Evolutionary conservation across 305 asterid species (phyloP).

Genomic region (Andrographis paniculata): DNA sequence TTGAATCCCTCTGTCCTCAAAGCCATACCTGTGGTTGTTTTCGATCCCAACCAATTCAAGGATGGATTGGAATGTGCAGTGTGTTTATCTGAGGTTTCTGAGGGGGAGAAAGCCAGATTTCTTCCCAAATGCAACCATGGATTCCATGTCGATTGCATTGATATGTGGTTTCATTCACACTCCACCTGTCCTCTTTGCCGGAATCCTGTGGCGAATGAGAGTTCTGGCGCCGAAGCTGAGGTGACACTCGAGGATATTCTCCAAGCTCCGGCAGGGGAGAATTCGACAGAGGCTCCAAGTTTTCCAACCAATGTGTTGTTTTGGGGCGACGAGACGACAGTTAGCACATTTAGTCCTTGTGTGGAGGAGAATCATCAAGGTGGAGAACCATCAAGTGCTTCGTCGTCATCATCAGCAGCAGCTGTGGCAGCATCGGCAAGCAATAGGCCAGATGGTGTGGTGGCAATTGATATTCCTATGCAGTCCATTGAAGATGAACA

Average conservation of each 20-base stretch:
- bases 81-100: conserved; percentile 53
- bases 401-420: conserved; percentile 19
- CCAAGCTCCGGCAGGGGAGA: conserved; percentile 22
- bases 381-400: conserved; percentile 23
- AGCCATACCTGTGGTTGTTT: conserved; percentile 42
- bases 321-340: conserved; percentile 57
- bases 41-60: conserved; percentile 31
- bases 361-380: conserved; percentile 30
- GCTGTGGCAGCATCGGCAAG: conserved; percentile 13
- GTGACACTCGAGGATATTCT: conserved; percentile 14
- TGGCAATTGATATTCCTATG: conserved; percentile 51
- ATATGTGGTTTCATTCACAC: conserved; percentile 83
- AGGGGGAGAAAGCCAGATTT: conserved; percentile 63
- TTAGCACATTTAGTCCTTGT: conserved; percentile 29
- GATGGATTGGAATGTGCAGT: conserved; percentile 68
- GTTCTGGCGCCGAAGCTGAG: conserved; percentile 17
- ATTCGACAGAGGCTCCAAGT: conserved; percentile 25
- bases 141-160: conserved; percentile 79
- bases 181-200: conserved; percentile 84
- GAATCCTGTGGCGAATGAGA: conserved; percentile 34
- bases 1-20: conserved; percentile 42
- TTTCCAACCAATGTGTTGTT: conserved; percentile 60
- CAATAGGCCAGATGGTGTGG: conserved; percentile 22
- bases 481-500: conserved; percentile 36
- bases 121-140: conserved; percentile 79